Evolutionary conservation across 1,139 yeast genomes (phyloP), one percentile per base, ranked within the genome.

Genomic region (Geotrichum phurueaensis): DNA sequence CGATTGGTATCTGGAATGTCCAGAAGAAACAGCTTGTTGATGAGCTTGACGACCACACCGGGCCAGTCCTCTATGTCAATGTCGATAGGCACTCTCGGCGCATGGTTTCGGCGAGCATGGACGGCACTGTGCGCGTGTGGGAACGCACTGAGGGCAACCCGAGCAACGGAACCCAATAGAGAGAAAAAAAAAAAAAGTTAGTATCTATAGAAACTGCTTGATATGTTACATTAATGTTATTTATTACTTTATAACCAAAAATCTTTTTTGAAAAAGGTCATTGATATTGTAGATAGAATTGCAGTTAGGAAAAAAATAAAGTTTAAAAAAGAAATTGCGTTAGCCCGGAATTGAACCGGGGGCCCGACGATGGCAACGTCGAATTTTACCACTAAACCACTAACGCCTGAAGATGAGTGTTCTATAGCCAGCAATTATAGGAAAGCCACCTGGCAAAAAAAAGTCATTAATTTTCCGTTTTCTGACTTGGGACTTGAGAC

Each of bases 1-100:
- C 80, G 0, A 73, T 90, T 1, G 72, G 84, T 10, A 75, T 89
- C 47, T 91, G 96, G 96, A 86, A 89, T 68, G 79, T 90, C 0
- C 92, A 88, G 65, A 73, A 84, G 7, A 88, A 86, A 70, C 74
- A 79, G n/a, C 71, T 85, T 3, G 76, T 82, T 7, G 76, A 72
- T 31, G 73, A 71, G 50, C 66, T 81, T 20, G 68, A 73, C 2
- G 75, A 70, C 0, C 73, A 71, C 43, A 81, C 84, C 0, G 81
- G 65, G 10, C 62, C 63, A 6, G 71, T 73, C 6, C 61, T 73
- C n/a, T 68, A 69, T n/a, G 63, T 71, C 20, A 69, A 70, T 48
- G 63, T 65, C 3, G 64, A 65, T 48, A 64, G 64, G 1, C 70
- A 73, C 0, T 81, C 83, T 0, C 62, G 71, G 45, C 54, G 71